Conservation (phyloP, 139 green algal genomes). For the Chlamydomonas asymmetrica region DNA sequence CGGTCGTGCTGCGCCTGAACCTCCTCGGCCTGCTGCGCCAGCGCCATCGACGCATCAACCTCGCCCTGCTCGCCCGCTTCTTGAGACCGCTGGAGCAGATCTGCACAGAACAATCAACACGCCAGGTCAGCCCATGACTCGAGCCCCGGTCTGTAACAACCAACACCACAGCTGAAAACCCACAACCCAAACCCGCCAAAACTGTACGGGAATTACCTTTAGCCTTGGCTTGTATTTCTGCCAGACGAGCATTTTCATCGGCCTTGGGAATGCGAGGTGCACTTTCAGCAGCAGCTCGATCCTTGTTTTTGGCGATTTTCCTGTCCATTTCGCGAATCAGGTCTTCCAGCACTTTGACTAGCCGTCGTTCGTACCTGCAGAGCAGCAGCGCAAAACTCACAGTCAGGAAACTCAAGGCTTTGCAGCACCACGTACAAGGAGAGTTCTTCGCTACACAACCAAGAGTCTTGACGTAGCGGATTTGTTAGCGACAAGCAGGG, state of each 20-base stretch:
- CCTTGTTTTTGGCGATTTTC: conserved; percentile 78
- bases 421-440: too few species aligned
- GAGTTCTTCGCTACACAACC: too few species aligned
- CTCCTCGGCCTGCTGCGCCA: conserved; percentile 62
- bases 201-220: conserved; percentile 40
- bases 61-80: conserved; percentile 75
- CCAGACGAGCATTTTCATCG: conserved; percentile 63
- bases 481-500: not conserved
- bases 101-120: conserved; percentile 33
- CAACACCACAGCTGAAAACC: too few species aligned
- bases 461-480: too few species aligned
- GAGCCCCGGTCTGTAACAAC: too few species aligned
- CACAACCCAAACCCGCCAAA: not conserved
- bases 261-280: conserved; percentile 47
- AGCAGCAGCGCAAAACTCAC: not conserved
- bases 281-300: conserved; percentile 74
- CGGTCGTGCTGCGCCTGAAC: conserved; percentile 66
- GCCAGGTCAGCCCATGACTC: too few species aligned
- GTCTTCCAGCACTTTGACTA: conserved; percentile 68
- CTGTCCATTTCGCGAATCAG: conserved; percentile 84
- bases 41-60: conserved; percentile 73
- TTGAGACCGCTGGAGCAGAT: conserved; percentile 57
- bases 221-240: conserved; percentile 55
- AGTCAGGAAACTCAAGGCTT: too few species aligned
- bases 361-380: conserved; percentile 72